Evolutionary conservation across 2,329 filamentous ascomycete genomes (phyloP).

Genomic region (Cladosporium sp.): DNA sequence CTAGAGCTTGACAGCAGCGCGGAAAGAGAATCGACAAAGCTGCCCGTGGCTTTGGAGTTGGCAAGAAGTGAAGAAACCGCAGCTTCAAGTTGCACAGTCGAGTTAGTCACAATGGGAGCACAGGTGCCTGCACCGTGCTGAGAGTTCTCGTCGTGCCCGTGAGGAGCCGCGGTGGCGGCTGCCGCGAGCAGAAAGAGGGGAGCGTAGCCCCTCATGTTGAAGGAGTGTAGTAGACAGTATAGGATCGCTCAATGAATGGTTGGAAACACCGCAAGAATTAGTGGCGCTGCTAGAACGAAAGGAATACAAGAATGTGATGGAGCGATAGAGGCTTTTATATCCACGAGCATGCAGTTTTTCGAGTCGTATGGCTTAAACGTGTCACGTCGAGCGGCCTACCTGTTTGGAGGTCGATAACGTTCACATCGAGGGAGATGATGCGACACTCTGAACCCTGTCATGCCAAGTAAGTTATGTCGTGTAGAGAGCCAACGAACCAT

Average conservation of each 20-base stretch:
- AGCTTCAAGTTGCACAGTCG: not conserved
- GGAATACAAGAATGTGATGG: not conserved
- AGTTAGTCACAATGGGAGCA: not conserved
- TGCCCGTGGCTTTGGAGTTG: not conserved
- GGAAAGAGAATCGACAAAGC: slow-evolving; percentile 1
- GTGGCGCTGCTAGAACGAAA: not conserved
- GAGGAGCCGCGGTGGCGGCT: slow-evolving; percentile 1
- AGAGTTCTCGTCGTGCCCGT: not conserved
- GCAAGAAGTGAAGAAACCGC: slow-evolving; percentile 1
- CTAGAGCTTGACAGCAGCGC: slow-evolving; percentile 2
- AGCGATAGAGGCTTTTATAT: not conserved
- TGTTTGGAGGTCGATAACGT: not conserved
- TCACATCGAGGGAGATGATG: not conserved
- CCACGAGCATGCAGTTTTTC: not conserved
- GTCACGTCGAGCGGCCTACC: not conserved
- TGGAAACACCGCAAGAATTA: not conserved
- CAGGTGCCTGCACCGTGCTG: no score
- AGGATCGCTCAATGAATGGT: not conserved
- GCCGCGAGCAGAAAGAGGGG: slow-evolving; percentile 3
- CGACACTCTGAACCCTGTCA: not conserved
- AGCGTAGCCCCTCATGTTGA: slow-evolving; percentile 3
- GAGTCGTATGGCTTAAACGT: not conserved
- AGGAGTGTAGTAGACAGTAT: not conserved
- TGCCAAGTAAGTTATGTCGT: not conserved
- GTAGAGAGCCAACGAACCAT: not conserved